Conservation (phyloP, 768 basidiomycete species). For the Psilocybe cyanescens region DNA sequence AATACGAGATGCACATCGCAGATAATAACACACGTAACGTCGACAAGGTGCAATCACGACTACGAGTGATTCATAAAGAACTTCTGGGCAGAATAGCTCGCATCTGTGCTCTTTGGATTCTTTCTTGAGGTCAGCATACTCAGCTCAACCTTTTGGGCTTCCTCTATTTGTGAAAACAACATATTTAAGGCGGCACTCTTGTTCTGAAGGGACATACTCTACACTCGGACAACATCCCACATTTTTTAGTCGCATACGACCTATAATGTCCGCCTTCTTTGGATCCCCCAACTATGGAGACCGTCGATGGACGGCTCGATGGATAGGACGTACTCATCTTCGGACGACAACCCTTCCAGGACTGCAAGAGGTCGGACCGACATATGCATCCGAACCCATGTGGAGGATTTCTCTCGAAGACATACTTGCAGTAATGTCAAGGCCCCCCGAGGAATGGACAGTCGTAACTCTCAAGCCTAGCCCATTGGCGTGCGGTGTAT, state of each 20-base stretch:
- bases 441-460: not conserved
- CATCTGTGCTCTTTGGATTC: too few species aligned
- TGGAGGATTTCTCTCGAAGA: conserved; percentile 10
- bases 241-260: not conserved
- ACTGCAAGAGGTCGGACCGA: not conserved
- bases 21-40: not conserved
- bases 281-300: not conserved
- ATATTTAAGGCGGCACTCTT: not conserved
- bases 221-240: not conserved
- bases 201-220: not conserved
- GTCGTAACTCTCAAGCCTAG: not conserved
- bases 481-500: conserved; percentile 17
- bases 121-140: too few species aligned
- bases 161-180: too few species aligned
- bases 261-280: conserved; percentile 1
- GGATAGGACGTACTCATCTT: not conserved
- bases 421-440: conserved; percentile 3
- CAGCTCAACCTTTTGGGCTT: too few species aligned
- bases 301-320: not conserved
- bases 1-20: not conserved
- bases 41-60: not conserved
- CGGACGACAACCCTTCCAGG: not conserved
- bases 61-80: not conserved
- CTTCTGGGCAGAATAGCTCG: too few species aligned
- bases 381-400: not conserved